Evolutionary conservation across 192 early-diverging fungal species (phyloP).

Genomic region (Linderina pennispora): DNA sequence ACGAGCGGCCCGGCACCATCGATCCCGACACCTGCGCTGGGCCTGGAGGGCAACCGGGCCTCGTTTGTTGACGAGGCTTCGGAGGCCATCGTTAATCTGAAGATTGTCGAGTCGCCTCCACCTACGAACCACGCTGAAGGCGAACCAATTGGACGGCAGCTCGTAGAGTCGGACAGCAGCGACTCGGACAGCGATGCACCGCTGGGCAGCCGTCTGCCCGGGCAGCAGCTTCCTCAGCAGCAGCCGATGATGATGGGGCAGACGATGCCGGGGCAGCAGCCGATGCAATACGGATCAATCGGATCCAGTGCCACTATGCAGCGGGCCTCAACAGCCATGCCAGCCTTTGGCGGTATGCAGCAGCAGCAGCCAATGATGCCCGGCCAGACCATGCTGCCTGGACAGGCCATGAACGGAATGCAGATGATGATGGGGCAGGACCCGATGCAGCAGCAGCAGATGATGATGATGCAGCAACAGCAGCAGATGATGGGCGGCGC

Average conservation of each 20-base stretch:
- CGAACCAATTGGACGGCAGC: constrained; percentile 17
- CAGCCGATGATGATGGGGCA: not conserved
- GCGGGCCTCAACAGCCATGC: constrained; percentile 22
- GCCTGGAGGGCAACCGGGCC: constrained; percentile 11
- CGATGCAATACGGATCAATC: no score
- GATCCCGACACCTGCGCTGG: constrained; percentile 22
- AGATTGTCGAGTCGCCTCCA: constrained; percentile 36
- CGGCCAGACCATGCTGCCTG: constrained; percentile 9
- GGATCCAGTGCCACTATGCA: no score
- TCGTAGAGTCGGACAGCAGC: constrained; percentile 33
- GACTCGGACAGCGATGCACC: constrained; percentile 37
- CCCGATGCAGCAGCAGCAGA: constrained; percentile 17
- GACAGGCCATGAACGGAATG: constrained; percentile 36
- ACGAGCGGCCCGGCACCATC: constrained; percentile 30
- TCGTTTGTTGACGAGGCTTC: constrained; percentile 41
- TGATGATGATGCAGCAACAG: constrained; percentile 36
- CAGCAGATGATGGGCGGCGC: constrained; percentile 16
- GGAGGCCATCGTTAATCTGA: constrained; percentile 36
- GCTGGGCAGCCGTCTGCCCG: constrained; percentile 19
- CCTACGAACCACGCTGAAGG: no score
- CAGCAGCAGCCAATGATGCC: constrained; percentile 13
- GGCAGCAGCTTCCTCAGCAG: not conserved
- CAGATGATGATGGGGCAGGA: constrained; percentile 7
- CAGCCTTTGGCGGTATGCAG: constrained; percentile 11
- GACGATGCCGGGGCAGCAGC: constrained; percentile 8